Evolutionary conservation across 1,139 yeast species (phyloP).

Genomic region (Dujonia santamariae): DNA sequence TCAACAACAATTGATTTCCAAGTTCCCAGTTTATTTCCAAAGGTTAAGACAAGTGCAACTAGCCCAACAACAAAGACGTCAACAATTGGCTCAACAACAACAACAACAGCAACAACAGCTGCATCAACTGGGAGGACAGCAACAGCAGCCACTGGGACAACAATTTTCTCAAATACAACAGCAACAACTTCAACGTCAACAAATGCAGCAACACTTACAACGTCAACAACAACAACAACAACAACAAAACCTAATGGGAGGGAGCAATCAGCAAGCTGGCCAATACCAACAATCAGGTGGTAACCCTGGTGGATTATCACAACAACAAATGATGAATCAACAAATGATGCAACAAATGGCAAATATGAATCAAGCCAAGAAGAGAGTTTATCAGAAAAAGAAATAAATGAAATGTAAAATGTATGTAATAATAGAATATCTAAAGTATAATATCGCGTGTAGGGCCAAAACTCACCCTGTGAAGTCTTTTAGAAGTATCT

Average conservation of each 20-base stretch:
- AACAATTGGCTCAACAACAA: slow-evolving; percentile 5
- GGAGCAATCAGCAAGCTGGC: slow-evolving; percentile 4
- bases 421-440: slow-evolving; percentile 8
- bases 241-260: slow-evolving; percentile 12
- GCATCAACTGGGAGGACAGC: no score
- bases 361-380: slow-evolving; percentile 12
- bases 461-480: no score
- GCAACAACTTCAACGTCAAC: slow-evolving; percentile 14
- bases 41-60: slow-evolving; percentile 41
- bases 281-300: slow-evolving; percentile 2
- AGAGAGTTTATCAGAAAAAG: slow-evolving; percentile 11
- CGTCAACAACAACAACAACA: slow-evolving; percentile 14
- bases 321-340: slow-evolving; percentile 16
- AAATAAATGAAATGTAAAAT: neutral
- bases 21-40: slow-evolving; percentile 45
- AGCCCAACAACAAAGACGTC: slow-evolving; percentile 34
- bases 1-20: slow-evolving; percentile 43
- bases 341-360: slow-evolving; percentile 21
- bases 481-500: no score
- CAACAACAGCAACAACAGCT: no score
- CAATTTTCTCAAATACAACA: slow-evolving; percentile 5
- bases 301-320: slow-evolving; percentile 12
- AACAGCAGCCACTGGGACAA: slow-evolving; percentile 8
- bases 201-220: slow-evolving; percentile 7
- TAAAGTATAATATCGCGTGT: no score